Evolutionary conservation across 1,139 yeast species (phyloP), one percentile per base, ranked within the genome.

Genomic region (Sugiyamaella grinbergsii): DNA sequence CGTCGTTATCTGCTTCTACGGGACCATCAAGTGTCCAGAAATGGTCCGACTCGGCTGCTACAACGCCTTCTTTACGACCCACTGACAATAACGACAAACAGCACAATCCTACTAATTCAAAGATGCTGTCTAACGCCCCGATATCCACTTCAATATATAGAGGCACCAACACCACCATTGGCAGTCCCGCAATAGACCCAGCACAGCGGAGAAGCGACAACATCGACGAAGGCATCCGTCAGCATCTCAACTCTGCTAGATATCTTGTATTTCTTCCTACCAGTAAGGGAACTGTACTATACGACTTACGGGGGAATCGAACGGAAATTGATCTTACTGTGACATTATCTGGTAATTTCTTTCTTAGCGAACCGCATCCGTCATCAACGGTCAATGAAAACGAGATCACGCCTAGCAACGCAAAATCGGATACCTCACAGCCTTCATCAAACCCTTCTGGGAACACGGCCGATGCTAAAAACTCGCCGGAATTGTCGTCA

Each of bases 281-380:
- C 2, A 42, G 44, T n/a, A 54, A 49, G 23, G 64, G 60, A 13
- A 48, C 62, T 0, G 57, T 56, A 10, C 42, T 62, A 7, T 62
- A 55, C 45, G 66, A 62, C 40, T 41, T 38, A 16, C 54, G 60
- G 7, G 64, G 64, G 15, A 57, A 57, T 45, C 45, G 51, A 19
- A 53, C 58, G 2, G 42, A 51, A 5, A 55, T 63, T 7, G 62
- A 58, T 33, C 53, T 63, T 15, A 33, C 50, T 7, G 60, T 55
- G 2, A 41, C 57, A 5, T 46, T 63, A 16, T 46, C 57, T 23
- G 66, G 66, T n/a, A 62, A 62, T 49, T 63, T 63, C 51, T 63
- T 62, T 39, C 57, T 63, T 15, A 55, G 62, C 28, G 62, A 57
- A 37, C 62, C 54, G 13, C 49, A 48, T 41, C 55, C 55, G 11